Percentiles rank a stretch among this genome's conserved stretches.
phyloP scores from a whole-genome alignment of 345 rosid genomes.

The Hibiscus mutabilis region DNA sequence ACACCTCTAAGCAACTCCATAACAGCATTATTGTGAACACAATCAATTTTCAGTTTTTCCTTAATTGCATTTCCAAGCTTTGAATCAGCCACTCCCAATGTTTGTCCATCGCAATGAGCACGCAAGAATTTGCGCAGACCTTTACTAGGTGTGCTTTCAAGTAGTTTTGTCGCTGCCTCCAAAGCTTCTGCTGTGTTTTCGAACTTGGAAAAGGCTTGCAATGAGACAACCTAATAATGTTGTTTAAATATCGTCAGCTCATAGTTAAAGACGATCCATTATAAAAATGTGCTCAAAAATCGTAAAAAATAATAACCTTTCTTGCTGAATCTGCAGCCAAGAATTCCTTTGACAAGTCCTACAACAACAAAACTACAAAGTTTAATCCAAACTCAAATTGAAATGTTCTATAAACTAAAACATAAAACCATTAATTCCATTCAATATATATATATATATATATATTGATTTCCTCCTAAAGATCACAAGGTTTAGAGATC shows the following conservation, averaged over 20 bases:
- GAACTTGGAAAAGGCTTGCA: slow-evolving; percentile 79
- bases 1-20: slow-evolving; percentile 92
- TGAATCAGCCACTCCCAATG: slow-evolving; percentile 74
- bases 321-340: slow-evolving; percentile 46
- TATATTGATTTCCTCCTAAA: background rate
- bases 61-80: slow-evolving; percentile 92
- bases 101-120: slow-evolving; percentile 61
- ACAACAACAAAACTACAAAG: slow-evolving; percentile 8
- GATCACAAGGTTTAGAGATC: background rate
- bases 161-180: slow-evolving; percentile 59
- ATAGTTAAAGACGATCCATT: background rate
- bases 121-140: slow-evolving; percentile 76
- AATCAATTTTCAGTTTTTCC: slow-evolving; percentile 84
- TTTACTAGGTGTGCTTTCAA: slow-evolving; percentile 68
- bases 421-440: background rate
- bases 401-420: background rate
- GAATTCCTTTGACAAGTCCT: slow-evolving; percentile 69
- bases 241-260: slow-evolving; percentile 4
- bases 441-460: background rate
- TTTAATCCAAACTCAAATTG: background rate
- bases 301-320: slow-evolving; percentile 31
- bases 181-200: slow-evolving; percentile 86
- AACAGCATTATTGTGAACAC: slow-evolving; percentile 78
- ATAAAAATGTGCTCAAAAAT: background rate
- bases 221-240: slow-evolving; percentile 52